phyloP scores from a whole-genome alignment of 345 rosid genomes.

The Stellera chamaejasme region DNA sequence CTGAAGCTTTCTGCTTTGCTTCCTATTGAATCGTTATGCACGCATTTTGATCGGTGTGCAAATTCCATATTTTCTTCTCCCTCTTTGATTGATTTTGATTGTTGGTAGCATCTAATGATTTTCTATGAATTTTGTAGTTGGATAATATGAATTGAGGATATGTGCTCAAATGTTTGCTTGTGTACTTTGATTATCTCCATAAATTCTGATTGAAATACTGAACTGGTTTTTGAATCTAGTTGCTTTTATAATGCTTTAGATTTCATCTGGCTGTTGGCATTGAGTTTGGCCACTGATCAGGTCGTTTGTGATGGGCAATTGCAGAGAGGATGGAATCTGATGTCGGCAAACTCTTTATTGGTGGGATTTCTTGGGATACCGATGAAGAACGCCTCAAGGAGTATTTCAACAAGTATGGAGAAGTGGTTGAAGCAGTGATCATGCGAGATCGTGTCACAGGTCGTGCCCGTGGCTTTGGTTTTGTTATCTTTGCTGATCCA shows the following conservation, averaged over 20 bases:
- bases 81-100: not conserved
- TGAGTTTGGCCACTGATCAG: slow-evolving; percentile 25
- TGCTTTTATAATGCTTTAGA: not conserved
- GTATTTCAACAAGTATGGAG: slow-evolving; percentile 79
- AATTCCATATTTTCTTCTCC: not conserved
- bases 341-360: slow-evolving; percentile 98
- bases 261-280: slow-evolving; percentile 16
- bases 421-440: slow-evolving; percentile 90
- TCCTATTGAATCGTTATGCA: slow-evolving; percentile 19
- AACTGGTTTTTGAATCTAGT: slow-evolving; percentile 9
- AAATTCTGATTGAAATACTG: slow-evolving; percentile 18
- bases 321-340: slow-evolving; percentile 89
- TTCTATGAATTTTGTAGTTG: slow-evolving; percentile 3
- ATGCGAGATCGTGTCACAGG: slow-evolving; percentile 96
- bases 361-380: slow-evolving; percentile 99
- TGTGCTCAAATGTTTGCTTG: slow-evolving; percentile 9
- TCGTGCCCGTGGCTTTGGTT: slow-evolving; percentile 96
- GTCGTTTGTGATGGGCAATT: slow-evolving; percentile 23
- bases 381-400: slow-evolving; percentile 85
- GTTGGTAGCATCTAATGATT: not conserved
- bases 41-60: slow-evolving; percentile 27
- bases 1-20: slow-evolving; percentile 5
- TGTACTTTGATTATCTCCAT: slow-evolving; percentile 1
- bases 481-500: slow-evolving; percentile 86
- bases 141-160: slow-evolving; percentile 9